Evolutionary conservation across 2,329 filamentous ascomycete species (phyloP), one percentile per base, ranked within the genome.

Genomic region (Aspergillus quadricinctus): DNA sequence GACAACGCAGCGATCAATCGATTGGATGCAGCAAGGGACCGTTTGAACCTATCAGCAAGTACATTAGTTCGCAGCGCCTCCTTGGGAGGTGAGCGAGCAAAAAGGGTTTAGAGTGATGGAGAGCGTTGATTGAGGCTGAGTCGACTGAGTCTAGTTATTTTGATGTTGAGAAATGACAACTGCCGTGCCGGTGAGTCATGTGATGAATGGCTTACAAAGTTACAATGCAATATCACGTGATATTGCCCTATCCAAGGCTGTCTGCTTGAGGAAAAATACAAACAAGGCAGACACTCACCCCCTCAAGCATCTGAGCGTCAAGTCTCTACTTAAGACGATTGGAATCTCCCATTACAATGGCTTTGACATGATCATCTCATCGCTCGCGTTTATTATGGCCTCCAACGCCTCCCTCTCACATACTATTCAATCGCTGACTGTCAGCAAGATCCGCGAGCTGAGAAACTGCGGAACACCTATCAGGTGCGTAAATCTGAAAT

Each of bases 361-460:
- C 3, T 21, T 23, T 10, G 1, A 11, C 3, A 21, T 4, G n/a
- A 10, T 43, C n/a, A 11, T 43, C n/a, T 21, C 40, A 6, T 35
- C 31, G 31, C 31, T 35, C 40, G 4, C n/a, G 6, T 17, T 37
- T 3, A 21, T 43, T n/a, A 43, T 21, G 19, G 19, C 40, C 7
- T 11, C 40, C n/a, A 43, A 43, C 40, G 4, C 11, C 10, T 56
- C 56, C 25, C 52, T 61, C 23, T 59, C 56, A 1, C 56, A 64
- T 48, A 64, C 56, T 17, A 56, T 66, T 17, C 59, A 57, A 40
- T 64, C 64, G 2, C 59, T 66, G 7, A 66, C 64, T 1, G 21
- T 54, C 9, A 64, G 64, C 51, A 69, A 70, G 40, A 67, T 69
- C 40, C 60, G 64, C 19, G 66, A 70, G 25, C 55, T 70, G 6